Base-by-base conservation (phyloP, 495 filamentous ascomycete genomes). In the Rusavskia elegans region DNA sequence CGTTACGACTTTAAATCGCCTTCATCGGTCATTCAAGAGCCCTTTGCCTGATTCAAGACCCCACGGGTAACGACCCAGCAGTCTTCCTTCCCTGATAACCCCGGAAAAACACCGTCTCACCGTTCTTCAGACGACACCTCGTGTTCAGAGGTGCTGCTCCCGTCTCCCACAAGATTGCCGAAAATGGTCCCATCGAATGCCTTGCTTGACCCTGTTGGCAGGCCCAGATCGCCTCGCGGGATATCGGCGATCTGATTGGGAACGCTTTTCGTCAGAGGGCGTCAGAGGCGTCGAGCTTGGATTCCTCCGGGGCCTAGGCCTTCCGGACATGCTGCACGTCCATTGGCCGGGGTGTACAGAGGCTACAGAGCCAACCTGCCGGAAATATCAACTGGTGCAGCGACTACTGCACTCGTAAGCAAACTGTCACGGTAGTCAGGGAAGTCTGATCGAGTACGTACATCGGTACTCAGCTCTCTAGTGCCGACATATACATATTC, bases 261-360 rank as follows among this genome's bases (percentile, higher is more conserved):
- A 29, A 46, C 1, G 23, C 39, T 14, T 17, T 42, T 42, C 39
- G 39, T 42, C 39, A 39, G 16, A 49, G 23, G 4, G 48, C 35
- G 48, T 49, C n/a, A 49, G 49, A 40, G 49, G 49, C 49, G 49
- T 51, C 35, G 35, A 36, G 25, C 38, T 51, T 40, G 49, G 36
- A 21, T 25, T 35, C 5, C 30, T 23, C 30, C 49, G 49, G 49
- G 19, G 37, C 40, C 49, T 51, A 30, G 49, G 21, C 17, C 35
- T 25, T 40, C 49, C 49, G 36, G 11, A n/a, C 39, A 10, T 14
- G 6, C 39, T 42, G 39, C 3, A 16, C 7, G 6, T 14, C 23
- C 21, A 46, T 46, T 46, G 44, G 44, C 20, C 17, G 23, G 44
- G 44, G 40, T 35, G 32, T 11, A 35, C 6, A 35, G 32, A 35